These are phyloP conservation scores for Trichoderma asperelloides DNA, from an alignment of 495 filamentous ascomycete genomes.

Conservation along the genomic window DNA sequence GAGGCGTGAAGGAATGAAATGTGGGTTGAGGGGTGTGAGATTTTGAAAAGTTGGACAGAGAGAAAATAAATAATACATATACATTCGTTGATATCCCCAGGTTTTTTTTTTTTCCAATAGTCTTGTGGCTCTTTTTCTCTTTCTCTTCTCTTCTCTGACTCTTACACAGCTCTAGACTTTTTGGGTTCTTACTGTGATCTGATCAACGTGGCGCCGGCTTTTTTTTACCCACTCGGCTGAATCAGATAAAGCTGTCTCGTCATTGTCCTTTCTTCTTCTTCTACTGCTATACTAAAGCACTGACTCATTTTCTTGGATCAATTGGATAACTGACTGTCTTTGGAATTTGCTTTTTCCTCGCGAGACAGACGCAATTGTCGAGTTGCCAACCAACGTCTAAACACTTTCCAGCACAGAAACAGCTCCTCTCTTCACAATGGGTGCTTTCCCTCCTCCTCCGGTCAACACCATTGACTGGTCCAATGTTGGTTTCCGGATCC, in stretches of 20 bases:
- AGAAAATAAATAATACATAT: too few relatives aligned
- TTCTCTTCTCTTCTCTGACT: too few relatives aligned
- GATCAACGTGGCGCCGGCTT: neutral
- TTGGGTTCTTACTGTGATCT: neutral
- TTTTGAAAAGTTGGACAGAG: neutral
- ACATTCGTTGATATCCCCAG: too few relatives aligned
- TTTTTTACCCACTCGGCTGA: neutral
- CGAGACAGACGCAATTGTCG: too few relatives aligned
- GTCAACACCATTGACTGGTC: conserved; percentile 83
- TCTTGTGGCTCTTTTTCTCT: too few relatives aligned
- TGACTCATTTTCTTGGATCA: too few relatives aligned
- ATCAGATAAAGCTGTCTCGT: too few relatives aligned
- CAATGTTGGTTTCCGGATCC: conserved; percentile 82
- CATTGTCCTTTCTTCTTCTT: neutral
- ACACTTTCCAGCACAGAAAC: neutral
- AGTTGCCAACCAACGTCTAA: neutral
- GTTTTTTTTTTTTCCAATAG: too few relatives aligned
- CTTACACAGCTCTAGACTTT: too few relatives aligned
- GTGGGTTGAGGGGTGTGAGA: neutral
- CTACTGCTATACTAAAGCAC: neutral
- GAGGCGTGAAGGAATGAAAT: too few relatives aligned
- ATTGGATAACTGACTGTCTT: too few relatives aligned
- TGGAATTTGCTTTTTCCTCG: too few relatives aligned
- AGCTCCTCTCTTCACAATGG: conserved; percentile 23
- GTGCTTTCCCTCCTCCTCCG: conserved; percentile 70